Evolutionary conservation across 495 filamentous ascomycete species (phyloP), one percentile per base, ranked within the genome.

Genomic region (Tirmania nivea): DNA sequence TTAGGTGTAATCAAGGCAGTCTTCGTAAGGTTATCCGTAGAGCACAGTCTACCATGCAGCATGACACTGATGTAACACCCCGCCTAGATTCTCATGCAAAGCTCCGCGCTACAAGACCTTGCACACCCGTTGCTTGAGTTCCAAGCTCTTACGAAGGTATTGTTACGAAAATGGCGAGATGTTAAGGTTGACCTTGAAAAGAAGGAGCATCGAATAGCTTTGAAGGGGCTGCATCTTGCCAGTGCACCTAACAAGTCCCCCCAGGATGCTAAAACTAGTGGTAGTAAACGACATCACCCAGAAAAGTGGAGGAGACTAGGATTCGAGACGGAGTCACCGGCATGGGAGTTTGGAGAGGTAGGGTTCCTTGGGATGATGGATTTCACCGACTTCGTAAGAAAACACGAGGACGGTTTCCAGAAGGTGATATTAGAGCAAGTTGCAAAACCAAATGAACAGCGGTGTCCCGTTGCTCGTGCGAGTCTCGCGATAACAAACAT

Each of bases 281-380:
- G 58, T 10, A 68, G 67, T 16, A 75, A 75, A 65, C 75, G 72
- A 63, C 83, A 89, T 52, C 83, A 88, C 59, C 82, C 92, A 0
- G 86, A 94, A 60, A 95, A 94, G 67, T 97, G 90, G 90, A 72
- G 87, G 54, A 72, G 89, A 45, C 66, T 97, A 36, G 90, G 90
- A 3, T 99, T 99, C 61, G 83, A 90, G 66, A 80, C 85, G 0
- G 92, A 96, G 63, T 83, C 74, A 54, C 90, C 90, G 10, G 79
- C 79, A 0, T 68, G 71, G 57, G 90, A 96, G 59, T 96, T 99
- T 66, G 78, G 86, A 2, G 72, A 77, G 21, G 79, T 81, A 16
- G 90, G 90, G 1, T 96, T 89, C 63, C 67, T 99, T 45, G 90
- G 92, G 19, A 85, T 99, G 79, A 94, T 96, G 86, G 90, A 99